phyloP scores from a whole-genome alignment of 129 eudicot genomes.

The Chrysanthemum makinoi region DNA sequence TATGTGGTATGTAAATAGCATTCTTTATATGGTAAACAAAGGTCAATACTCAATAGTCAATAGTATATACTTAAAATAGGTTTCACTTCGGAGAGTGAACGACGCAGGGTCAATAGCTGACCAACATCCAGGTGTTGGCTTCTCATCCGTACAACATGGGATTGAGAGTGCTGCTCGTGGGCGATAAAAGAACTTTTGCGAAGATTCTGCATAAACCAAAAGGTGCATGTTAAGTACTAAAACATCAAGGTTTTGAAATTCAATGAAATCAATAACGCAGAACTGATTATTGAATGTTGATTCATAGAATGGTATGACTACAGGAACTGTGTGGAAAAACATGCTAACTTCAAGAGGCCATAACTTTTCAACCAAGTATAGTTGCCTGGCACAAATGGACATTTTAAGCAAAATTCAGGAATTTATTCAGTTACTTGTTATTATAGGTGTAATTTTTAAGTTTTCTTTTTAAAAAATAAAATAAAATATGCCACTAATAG shows the following conservation, averaged over 20 bases:
- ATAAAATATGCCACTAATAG: too few species aligned
- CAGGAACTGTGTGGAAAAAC: neutral
- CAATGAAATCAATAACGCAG: too few species aligned
- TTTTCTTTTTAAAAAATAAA: too few species aligned
- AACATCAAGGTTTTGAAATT: neutral
- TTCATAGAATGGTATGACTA: neutral
- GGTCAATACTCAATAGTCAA: neutral
- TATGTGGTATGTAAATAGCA: neutral
- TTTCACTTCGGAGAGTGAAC: constrained; percentile 77
- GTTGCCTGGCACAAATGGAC: too few species aligned
- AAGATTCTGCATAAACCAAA: constrained; percentile 51
- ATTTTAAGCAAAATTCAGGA: neutral
- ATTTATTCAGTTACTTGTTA: neutral
- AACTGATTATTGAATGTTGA: too few species aligned
- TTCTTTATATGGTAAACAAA: neutral
- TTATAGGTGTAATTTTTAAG: too few species aligned
- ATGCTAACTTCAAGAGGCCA: too few species aligned
- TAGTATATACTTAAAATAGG: constrained; percentile 63
- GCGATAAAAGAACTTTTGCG: constrained; percentile 55
- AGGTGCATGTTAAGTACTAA: neutral
- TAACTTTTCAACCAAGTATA: too few species aligned
- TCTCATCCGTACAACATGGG: constrained; percentile 64
- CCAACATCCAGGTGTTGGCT: constrained; percentile 72
- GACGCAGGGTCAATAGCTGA: constrained; percentile 67
- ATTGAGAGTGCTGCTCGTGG: constrained; percentile 78